Evolutionary conservation across 169 alveolate species (phyloP).

Genomic region (Amoebophrya sp.): DNA sequence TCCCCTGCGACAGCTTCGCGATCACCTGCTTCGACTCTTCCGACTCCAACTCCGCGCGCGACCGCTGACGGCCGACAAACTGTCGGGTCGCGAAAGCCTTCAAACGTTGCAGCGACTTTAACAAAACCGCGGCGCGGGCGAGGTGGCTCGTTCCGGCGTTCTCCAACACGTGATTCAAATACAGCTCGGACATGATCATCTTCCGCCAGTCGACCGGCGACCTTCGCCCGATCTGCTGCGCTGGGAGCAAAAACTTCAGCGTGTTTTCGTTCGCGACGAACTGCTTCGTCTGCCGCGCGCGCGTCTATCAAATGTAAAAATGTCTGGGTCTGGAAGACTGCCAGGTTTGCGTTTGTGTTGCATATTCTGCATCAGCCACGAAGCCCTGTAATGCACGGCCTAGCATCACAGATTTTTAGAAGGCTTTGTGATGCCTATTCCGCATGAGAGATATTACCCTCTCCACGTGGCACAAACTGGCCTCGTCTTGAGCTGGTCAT

Average conservation of each 20-base stretch:
- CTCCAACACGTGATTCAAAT: not conserved
- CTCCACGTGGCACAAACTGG: no score
- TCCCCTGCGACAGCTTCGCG: not conserved
- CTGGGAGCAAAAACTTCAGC: not conserved
- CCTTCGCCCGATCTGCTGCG: not conserved
- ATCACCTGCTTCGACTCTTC: not conserved
- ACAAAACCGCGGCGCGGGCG: not conserved
- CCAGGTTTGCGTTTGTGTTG: no score
- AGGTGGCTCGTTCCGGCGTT: not conserved
- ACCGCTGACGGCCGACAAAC: not conserved
- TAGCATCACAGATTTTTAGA: no score
- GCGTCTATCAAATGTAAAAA: no score
- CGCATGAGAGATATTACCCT: no score
- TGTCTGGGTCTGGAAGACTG: no score
- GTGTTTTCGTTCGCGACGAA: not conserved
- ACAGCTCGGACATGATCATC: not conserved
- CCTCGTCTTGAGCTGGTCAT: no score
- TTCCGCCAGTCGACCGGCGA: not conserved
- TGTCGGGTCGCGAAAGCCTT: not conserved
- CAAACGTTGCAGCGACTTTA: not conserved
- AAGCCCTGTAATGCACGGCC: no score
- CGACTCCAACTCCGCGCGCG: not conserved
- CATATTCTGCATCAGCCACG: no score
- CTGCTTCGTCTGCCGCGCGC: not conserved
- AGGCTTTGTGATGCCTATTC: no score